Evolutionary conservation across 179 eudicot genomes (phyloP).

Genomic region (Patellifolia procumbens): DNA sequence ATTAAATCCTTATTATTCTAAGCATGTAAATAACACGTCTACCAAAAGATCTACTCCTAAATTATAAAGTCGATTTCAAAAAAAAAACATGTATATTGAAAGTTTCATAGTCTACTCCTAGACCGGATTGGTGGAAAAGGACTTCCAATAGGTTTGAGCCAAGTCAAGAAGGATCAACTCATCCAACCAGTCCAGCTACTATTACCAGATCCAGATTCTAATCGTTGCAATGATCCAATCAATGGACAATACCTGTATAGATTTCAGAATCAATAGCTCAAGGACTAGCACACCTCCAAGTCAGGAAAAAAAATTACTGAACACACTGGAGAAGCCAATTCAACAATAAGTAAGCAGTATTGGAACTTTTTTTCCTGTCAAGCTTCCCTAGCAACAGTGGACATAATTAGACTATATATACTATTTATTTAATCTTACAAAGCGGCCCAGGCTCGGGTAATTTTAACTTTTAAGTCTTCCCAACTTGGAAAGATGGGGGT

Average conservation of each 20-base stretch:
- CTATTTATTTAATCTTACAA: constrained; percentile 1
- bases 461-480: constrained; percentile 21
- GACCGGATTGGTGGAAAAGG: too few species aligned
- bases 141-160: too few species aligned
- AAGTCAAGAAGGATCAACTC: too few species aligned
- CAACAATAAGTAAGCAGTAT: neutral
- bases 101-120: too few species aligned
- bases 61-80: too few species aligned
- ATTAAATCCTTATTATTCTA: too few species aligned
- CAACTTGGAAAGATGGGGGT: neutral
- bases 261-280: neutral
- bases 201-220: neutral
- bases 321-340: constrained; percentile 11
- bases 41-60: too few species aligned
- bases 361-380: neutral
- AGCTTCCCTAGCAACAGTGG: neutral
- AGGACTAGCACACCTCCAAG: neutral
- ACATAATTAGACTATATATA: neutral
- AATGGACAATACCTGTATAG: neutral
- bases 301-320: too few species aligned
- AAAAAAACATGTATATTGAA: too few species aligned
- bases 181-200: too few species aligned
- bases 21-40: too few species aligned
- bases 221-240: too few species aligned
- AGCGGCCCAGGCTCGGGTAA: neutral